Conservation (phyloP, 108 stramenopile species). For the Mayamaea pseudoterrestris region DNA sequence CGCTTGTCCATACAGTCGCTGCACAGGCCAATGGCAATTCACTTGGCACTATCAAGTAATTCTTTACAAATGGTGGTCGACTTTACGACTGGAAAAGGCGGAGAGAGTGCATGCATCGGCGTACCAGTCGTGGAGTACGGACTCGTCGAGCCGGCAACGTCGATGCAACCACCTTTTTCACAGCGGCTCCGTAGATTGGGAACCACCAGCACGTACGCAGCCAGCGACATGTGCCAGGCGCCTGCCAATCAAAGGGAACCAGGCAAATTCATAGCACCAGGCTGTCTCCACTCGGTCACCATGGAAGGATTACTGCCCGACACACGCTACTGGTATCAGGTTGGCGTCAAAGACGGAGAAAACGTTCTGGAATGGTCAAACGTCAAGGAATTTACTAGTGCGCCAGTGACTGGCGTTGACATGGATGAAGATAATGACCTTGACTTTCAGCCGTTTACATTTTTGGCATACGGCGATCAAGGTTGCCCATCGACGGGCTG, state of each 20-base stretch:
- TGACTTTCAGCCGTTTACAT: constrained; percentile 20
- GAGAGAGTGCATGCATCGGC: constrained; percentile 4
- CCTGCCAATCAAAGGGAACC: constrained; percentile 46
- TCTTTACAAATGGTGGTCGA: constrained; percentile 30
- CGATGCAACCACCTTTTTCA: neutral
- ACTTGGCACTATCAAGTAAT: constrained; percentile 26
- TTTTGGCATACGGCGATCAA: constrained; percentile 57
- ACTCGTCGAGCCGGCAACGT: neutral
- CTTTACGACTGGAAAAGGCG: constrained; percentile 28
- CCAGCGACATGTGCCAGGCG: constrained; percentile 51
- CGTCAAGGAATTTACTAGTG: constrained; percentile 12
- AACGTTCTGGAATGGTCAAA: constrained; percentile 21
- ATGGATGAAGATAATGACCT: neutral
- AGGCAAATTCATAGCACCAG: constrained; percentile 43
- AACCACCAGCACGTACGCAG: constrained; percentile 38
- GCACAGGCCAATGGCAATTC: constrained; percentile 30
- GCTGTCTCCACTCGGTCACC: constrained; percentile 39
- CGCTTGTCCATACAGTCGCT: constrained; percentile 3
- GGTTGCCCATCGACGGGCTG: constrained; percentile 23
- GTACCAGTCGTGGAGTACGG: constrained; percentile 25
- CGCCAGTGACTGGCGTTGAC: neutral
- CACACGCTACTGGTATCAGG: constrained; percentile 44
- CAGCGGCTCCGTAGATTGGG: constrained; percentile 6
- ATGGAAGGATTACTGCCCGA: constrained; percentile 25
- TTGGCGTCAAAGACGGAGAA: constrained; percentile 24